phyloP scores from a whole-genome alignment of 2,329 filamentous ascomycete species.

The Sphaerostilbella broomeana region DNA sequence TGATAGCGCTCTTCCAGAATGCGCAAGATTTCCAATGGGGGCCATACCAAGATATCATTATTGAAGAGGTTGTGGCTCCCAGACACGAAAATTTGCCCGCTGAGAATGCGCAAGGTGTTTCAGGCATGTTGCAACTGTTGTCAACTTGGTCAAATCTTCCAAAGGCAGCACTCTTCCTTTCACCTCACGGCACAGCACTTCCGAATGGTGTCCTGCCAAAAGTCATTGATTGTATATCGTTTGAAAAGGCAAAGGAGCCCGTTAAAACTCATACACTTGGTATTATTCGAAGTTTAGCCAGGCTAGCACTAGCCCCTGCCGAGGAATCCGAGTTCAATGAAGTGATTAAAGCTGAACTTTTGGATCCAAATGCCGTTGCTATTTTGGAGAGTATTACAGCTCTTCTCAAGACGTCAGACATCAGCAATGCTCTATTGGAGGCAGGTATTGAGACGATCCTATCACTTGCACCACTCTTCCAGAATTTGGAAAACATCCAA shows the following conservation, averaged over 20 bases:
- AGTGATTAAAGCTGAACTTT: conserved; percentile 47
- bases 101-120: conserved; percentile 86
- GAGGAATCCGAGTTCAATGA: conserved; percentile 51
- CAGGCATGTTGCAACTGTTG: conserved; percentile 73
- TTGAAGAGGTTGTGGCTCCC: conserved; percentile 69
- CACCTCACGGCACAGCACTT: conserved; percentile 30
- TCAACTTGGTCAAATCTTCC: conserved; percentile 70
- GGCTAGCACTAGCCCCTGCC: conserved; percentile 49
- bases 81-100: conserved; percentile 69
- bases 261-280: conserved; percentile 78
- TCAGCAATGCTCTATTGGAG: conserved; percentile 69
- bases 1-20: conserved; percentile 71
- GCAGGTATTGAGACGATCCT: conserved; percentile 73
- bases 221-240: conserved; percentile 64
- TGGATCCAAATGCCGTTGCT: conserved; percentile 50
- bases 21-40: conserved; percentile 66
- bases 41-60: conserved; percentile 62
- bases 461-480: conserved; percentile 64
- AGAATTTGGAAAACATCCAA: conserved; percentile 61
- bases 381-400: conserved; percentile 62
- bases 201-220: conserved; percentile 61
- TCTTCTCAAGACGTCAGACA: conserved; percentile 54
- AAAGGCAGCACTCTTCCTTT: conserved; percentile 61
- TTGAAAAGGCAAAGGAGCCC: conserved; percentile 72
- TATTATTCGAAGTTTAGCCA: conserved; percentile 65